Evolutionary conservation across 768 basidiomycete species (phyloP), one percentile per base, ranked within the genome.

Genomic region (Krasilnikovozyma curviuscula): DNA sequence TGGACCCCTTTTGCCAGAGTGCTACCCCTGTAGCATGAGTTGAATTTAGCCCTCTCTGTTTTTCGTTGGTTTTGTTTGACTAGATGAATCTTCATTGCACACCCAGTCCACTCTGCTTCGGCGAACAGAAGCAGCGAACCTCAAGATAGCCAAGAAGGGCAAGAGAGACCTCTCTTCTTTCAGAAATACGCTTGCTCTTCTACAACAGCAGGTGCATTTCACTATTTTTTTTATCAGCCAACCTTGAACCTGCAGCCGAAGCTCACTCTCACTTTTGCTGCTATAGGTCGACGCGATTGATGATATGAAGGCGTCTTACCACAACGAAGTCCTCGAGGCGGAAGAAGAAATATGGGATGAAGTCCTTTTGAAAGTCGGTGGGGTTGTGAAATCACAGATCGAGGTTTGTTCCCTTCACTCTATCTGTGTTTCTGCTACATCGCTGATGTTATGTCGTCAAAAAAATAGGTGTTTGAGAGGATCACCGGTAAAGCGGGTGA

Each of bases 281-380:
- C 70, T 76, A 33, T 85, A 91, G 63, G 85, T 95, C 0, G 84
- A 91, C 56, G 86, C 86, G 50, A 69, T 93, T 2, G 88, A 95
- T 64, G 75, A 75, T 46, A 68, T 95, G 48, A 91, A 89, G 60
- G 73, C 69, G 7, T 70, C 73, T 7, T 85, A 95, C 66, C 89
- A 95, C 58, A 61, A 79, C 54, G 79, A 85, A 57, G 85, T 91
- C 45, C 67, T 86, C 42, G 82, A 83, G 50, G 86, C 88, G 56
- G 88, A 93, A 66, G 84, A 89, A 56, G 79, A 91, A 63, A 80
- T 85, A n/a, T 95, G 89, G 89, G 77, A 88, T 57, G 74, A 76
- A 13, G 83, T 91, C 6, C 77, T 89, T 61, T 75, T 71, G 54
- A 91, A 89, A 70, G 81, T 81, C 43, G 85, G 79, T 59, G 71